Conservation (phyloP, 2,329 filamentous ascomycete species). For the Aciculosporium take region DNA sequence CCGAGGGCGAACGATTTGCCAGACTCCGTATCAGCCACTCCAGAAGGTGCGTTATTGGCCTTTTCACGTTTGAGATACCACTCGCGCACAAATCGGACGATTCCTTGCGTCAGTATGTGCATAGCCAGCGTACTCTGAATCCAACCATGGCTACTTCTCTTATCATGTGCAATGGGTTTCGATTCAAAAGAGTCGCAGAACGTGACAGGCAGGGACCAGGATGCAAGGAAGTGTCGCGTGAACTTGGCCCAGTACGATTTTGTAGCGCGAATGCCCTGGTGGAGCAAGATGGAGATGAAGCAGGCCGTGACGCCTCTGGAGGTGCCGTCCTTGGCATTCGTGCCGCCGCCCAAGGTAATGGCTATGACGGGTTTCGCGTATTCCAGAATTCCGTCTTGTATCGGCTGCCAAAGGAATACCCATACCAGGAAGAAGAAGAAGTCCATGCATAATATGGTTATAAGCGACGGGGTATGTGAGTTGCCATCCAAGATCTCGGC, state of each 20-base stretch:
- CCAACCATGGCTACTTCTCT: conserved; percentile 48
- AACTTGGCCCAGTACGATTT: conserved; percentile 33
- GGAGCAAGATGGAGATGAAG: conserved; percentile 49
- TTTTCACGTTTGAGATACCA: conserved; percentile 51
- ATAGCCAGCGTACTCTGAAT: conserved; percentile 55
- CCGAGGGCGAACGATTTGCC: conserved; percentile 32
- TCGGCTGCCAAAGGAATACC: conserved; percentile 74
- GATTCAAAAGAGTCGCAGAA: conserved; percentile 33
- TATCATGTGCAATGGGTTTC: conserved; percentile 33
- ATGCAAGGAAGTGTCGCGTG: conserved; percentile 30
- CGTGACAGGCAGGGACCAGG: conserved; percentile 30
- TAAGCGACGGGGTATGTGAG: conserved; percentile 70
- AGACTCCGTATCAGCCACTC: conserved; percentile 46
- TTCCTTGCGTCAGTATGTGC: conserved; percentile 60
- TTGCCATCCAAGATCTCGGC: conserved; percentile 86
- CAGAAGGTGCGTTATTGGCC: conserved; percentile 33
- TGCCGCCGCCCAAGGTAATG: conserved; percentile 74
- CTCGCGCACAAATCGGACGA: conserved; percentile 55
- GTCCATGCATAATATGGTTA: conserved; percentile 74
- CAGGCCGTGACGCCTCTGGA: conserved; percentile 60
- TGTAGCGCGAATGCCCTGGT: conserved; percentile 37
- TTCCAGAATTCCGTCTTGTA: conserved; percentile 79
- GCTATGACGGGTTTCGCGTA: conserved; percentile 88
- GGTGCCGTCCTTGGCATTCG: conserved; percentile 51
- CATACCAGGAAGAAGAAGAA: conserved; percentile 70